Conservation (phyloP, 2,329 filamentous ascomycete genomes). For the Penicillium sp. region DNA sequence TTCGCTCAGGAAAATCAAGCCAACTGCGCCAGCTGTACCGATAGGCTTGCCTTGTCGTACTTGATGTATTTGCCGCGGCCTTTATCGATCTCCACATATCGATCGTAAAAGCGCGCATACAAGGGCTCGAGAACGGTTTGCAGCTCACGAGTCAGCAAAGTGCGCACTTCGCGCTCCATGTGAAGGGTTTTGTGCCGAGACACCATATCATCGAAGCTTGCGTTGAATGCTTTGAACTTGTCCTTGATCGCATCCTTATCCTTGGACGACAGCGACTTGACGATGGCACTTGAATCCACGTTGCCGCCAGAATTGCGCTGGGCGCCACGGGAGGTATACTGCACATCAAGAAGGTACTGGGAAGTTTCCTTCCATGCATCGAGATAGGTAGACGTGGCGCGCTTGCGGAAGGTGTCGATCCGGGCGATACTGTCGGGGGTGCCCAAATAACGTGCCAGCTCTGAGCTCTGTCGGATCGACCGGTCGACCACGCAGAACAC, state of each 20-base stretch:
- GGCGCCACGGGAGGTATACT: slow-evolving; percentile 75
- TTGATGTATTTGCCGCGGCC: slow-evolving; percentile 98
- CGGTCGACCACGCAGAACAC: slow-evolving; percentile 80
- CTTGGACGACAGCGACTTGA: slow-evolving; percentile 81
- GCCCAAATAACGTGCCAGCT: slow-evolving; percentile 69
- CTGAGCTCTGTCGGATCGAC: slow-evolving; percentile 72
- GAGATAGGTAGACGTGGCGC: slow-evolving; percentile 75
- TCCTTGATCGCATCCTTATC: slow-evolving; percentile 96
- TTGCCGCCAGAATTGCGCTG: slow-evolving; percentile 67
- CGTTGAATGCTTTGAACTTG: slow-evolving; percentile 92
- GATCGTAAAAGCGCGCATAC: slow-evolving; percentile 93
- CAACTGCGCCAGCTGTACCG: slow-evolving; percentile 54
- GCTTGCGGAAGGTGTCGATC: slow-evolving; percentile 84
- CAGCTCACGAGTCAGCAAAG: slow-evolving; percentile 77
- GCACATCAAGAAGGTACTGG: slow-evolving; percentile 80
- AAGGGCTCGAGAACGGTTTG: slow-evolving; percentile 90
- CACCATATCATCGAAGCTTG: slow-evolving; percentile 85
- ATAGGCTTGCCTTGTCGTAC: slow-evolving; percentile 84
- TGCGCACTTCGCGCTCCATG: slow-evolving; percentile 89
- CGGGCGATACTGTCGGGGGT: slow-evolving; percentile 61
- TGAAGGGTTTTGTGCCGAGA: slow-evolving; percentile 75
- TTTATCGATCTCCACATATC: slow-evolving; percentile 96
- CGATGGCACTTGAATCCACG: slow-evolving; percentile 75
- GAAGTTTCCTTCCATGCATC: slow-evolving; percentile 88
- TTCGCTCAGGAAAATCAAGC: slow-evolving; percentile 5